Conservation (phyloP, 805 yeast genomes). For the Candida loeiensis region DNA sequence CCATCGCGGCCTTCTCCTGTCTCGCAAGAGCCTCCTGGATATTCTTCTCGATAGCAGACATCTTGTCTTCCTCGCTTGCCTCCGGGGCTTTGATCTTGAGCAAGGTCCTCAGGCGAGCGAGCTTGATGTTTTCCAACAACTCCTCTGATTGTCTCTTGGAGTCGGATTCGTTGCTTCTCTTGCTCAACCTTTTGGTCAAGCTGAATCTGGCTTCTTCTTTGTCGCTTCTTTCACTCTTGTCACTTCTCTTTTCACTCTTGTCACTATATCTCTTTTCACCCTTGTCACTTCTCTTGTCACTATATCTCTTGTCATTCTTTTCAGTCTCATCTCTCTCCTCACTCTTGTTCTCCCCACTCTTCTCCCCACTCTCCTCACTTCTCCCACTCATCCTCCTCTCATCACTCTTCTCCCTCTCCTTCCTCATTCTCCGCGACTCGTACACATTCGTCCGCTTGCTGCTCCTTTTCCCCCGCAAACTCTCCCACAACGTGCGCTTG, state of each 20-base stretch:
- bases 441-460: neutral
- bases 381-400: neutral
- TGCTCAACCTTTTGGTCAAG: too few species aligned
- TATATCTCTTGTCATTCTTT: neutral
- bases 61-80: neutral
- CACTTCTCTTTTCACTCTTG: too few species aligned
- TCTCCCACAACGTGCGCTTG: neutral
- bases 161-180: too few species aligned
- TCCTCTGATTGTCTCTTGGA: too few species aligned
- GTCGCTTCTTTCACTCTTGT: too few species aligned
- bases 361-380: neutral
- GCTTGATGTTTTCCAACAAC: too few species aligned
- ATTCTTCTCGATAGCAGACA: neutral
- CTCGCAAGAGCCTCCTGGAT: slow-evolving; percentile 1
- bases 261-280: too few species aligned
- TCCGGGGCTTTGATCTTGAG: neutral
- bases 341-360: neutral
- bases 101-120: too few species aligned
- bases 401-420: neutral
- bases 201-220: too few species aligned
- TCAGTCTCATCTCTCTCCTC: neutral
- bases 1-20: too few species aligned
- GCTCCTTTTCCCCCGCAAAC: neutral
- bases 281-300: too few species aligned
- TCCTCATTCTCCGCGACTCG: neutral